Percentiles rank a stretch among this genome's conserved stretches.
These are phyloP conservation scores for Colletotrichum chrysophilum DNA, from an alignment of 2,329 filamentous ascomycete species.

Conservation along the genomic window DNA sequence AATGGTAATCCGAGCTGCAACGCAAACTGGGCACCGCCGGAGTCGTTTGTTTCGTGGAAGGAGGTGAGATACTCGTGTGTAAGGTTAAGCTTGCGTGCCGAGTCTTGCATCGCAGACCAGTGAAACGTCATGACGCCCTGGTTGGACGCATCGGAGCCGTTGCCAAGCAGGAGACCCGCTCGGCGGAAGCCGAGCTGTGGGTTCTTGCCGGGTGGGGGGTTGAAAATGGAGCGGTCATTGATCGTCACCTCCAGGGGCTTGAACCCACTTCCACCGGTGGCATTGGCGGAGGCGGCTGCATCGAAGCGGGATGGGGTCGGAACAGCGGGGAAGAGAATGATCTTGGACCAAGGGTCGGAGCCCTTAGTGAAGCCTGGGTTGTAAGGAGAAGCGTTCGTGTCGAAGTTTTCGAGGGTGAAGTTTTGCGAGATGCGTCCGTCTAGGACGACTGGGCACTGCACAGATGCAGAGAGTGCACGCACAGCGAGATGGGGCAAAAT, in stretches of 20 bases:
- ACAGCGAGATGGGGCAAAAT: constrained; percentile 6
- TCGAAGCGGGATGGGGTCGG: constrained; percentile 43
- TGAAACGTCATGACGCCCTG: constrained; percentile 65
- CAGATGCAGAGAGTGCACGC: not conserved
- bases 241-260: constrained; percentile 58
- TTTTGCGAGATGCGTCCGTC: constrained; percentile 49
- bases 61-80: constrained; percentile 66
- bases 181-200: constrained; percentile 52
- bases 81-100: constrained; percentile 56
- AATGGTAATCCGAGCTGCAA: constrained; percentile 61
- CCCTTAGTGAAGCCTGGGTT: constrained; percentile 59
- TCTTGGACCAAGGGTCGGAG: constrained; percentile 52
- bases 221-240: constrained; percentile 64
- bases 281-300: constrained; percentile 31
- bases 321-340: constrained; percentile 51
- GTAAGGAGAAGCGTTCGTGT: constrained; percentile 49
- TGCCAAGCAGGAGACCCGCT: constrained; percentile 44
- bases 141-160: constrained; percentile 54
- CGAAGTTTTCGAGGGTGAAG: constrained; percentile 43
- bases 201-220: constrained; percentile 45
- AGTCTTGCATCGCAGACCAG: constrained; percentile 62
- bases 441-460: constrained; percentile 45
- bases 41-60: constrained; percentile 52
- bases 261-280: constrained; percentile 26
- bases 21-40: constrained; percentile 54